These are phyloP conservation scores for Ceriops tagal DNA, from an alignment of 345 rosid species.

Conservation along the genomic window DNA sequence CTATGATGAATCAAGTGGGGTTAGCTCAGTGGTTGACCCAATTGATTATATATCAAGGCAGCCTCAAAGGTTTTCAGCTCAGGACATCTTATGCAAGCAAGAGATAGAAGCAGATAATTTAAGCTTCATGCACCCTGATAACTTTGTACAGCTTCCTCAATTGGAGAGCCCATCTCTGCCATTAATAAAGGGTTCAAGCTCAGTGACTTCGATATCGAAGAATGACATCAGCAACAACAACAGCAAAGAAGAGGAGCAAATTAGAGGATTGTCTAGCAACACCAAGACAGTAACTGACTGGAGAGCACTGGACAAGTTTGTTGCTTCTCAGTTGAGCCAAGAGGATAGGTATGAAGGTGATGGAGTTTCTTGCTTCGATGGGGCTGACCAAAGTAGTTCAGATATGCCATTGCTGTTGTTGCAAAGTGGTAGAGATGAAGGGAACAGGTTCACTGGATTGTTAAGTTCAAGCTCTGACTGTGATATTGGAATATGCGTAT, in stretches of 20 bases:
- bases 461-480: slow-evolving; percentile 43
- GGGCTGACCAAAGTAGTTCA: slow-evolving; percentile 8
- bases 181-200: slow-evolving; percentile 48
- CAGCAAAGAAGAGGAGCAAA: slow-evolving; percentile 35
- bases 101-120: slow-evolving; percentile 60
- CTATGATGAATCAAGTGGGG: slow-evolving; percentile 54
- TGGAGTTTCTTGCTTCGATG: slow-evolving; percentile 33
- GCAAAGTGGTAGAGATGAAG: slow-evolving; percentile 43
- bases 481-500: slow-evolving; percentile 56
- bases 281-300: slow-evolving; percentile 61
- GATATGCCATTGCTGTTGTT: slow-evolving; percentile 40
- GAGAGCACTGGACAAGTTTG: slow-evolving; percentile 85
- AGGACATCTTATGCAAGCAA: slow-evolving; percentile 65
- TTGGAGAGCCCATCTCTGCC: slow-evolving; percentile 82
- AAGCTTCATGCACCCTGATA: slow-evolving; percentile 49
- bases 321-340: slow-evolving; percentile 87
- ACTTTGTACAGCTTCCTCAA: slow-evolving; percentile 81
- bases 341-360: slow-evolving; percentile 46
- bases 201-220: slow-evolving; percentile 30
- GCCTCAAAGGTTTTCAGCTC: slow-evolving; percentile 39
- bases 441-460: slow-evolving; percentile 44
- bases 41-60: slow-evolving; percentile 51
- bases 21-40: slow-evolving; percentile 51
- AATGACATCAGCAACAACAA: slow-evolving; percentile 19
- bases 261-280: slow-evolving; percentile 4